Base-by-base conservation (phyloP, 2,329 filamentous ascomycete genomes). In the Fusarium setosum region DNA sequence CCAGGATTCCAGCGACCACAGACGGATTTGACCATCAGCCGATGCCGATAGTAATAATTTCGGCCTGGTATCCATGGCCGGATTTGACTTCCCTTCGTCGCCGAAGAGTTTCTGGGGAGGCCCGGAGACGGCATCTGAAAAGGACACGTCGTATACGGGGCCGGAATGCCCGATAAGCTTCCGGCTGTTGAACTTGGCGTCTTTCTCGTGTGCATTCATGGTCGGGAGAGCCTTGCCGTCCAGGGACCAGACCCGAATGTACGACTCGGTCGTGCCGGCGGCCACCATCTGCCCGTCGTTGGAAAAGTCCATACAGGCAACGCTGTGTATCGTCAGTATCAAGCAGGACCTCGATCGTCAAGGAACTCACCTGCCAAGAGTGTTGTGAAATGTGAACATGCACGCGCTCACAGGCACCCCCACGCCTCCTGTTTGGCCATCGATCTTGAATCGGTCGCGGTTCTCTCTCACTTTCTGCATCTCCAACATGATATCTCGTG, bases 311-410 rank as follows among this genome's bases (percentile, higher is more conserved):
- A 98, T 88, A 74, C 92, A 97, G n/a, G 93, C 94, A 59, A 97
- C 87, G 56, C 92, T 95, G 54, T 32, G 48, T 6, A 13, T 17
- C 17, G 56, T 72, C 58, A 77, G 68, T 54, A 49, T 17, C 9
- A 15, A 17, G 1, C 4, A 3, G n/a, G 13, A 4, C 12, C 9
- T 4, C 6, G 13, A 32, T 23, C 9, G 10, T 26, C 9, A 17
- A 7, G 24, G 77, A 41, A 56, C 88, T 82, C 81, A 94, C 93
- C 89, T 92, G 77, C 97, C 94, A 65, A 94, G 90, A 0, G 93
- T 97, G 77, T 99, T 99, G 82, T 99, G 96, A 74, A 98, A 97
- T 1, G 96, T 99, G 76, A 96, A 97, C 92, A 98, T 98, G 82
- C 93, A 96, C 21, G 96, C 90, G 72, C 94, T 97, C 60, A 97